Conservation (phyloP, 306 rosid genomes). For the Cicer pinnatifidum region DNA sequence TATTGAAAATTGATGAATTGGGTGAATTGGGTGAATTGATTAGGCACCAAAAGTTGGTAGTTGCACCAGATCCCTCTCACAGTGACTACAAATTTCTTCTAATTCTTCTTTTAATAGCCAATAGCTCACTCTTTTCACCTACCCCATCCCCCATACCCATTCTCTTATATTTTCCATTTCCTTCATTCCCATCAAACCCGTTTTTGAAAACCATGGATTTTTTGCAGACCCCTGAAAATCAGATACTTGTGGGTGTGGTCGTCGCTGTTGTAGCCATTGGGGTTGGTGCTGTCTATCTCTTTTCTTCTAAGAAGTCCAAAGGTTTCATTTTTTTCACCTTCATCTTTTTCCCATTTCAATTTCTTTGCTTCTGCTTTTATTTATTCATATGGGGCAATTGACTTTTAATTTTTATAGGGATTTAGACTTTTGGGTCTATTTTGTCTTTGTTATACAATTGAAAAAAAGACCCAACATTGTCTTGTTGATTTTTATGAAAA, state of each 20-base stretch:
- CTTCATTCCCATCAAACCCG: not conserved
- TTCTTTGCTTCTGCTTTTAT: constrained; percentile 22
- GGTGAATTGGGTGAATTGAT: not conserved
- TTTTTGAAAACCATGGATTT: constrained; percentile 59
- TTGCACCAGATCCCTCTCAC: constrained; percentile 27
- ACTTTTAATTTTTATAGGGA: not conserved
- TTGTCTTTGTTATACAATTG: not conserved
- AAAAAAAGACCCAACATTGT: constrained; percentile 11
- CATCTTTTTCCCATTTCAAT: not conserved
- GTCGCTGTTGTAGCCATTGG: constrained; percentile 70
- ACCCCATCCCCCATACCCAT: constrained; percentile 39
- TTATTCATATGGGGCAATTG: not conserved
- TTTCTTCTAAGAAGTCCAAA: constrained; percentile 64
- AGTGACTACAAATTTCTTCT: not conserved
- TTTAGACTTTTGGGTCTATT: constrained; percentile 14
- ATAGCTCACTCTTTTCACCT: constrained; percentile 31
- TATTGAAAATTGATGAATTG: not conserved
- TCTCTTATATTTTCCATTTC: not conserved
- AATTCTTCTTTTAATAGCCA: not conserved
- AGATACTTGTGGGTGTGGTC: constrained; percentile 58
- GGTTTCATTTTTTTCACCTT: constrained; percentile 49
- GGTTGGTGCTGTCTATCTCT: constrained; percentile 59
- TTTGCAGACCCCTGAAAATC: constrained; percentile 57
- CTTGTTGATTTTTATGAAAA: not conserved
- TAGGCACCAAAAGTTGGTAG: constrained; percentile 24